Evolutionary conservation across 140 eudicot species (phyloP).

Genomic region (Oenanthe javanica): DNA sequence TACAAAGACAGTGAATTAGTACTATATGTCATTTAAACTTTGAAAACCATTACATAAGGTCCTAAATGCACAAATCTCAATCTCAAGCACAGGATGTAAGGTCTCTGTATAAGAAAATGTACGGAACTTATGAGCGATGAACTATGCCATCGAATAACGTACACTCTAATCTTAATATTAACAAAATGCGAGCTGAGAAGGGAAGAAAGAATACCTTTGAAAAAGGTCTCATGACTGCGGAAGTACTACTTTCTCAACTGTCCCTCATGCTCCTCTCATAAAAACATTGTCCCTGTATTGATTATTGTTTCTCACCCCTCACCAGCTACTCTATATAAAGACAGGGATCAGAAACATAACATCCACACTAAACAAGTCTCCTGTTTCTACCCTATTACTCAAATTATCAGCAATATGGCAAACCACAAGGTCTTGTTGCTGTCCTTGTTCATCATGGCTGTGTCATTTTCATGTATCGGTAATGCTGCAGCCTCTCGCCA

Average conservation of each 20-base stretch:
- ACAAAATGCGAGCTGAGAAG: not conserved
- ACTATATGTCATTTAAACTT: not conserved
- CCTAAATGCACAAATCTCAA: not conserved
- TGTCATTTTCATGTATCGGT: not conserved
- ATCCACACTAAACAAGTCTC: not conserved
- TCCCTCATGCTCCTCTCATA: constrained; percentile 5
- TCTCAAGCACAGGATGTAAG: not conserved
- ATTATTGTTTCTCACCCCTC: not conserved
- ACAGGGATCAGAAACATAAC: not conserved
- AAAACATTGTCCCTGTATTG: not conserved
- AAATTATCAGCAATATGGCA: not conserved
- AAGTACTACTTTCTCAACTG: constrained; percentile 6
- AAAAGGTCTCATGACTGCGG: not conserved
- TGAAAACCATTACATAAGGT: not conserved
- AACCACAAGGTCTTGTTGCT: not conserved
- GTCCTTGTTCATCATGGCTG: not conserved
- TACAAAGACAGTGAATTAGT: not conserved
- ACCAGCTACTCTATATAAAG: not conserved
- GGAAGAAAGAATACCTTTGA: not conserved
- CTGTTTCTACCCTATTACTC: not conserved
- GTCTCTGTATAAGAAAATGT: not conserved
- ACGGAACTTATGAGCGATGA: not conserved
- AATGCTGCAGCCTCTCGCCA: constrained; percentile 4
- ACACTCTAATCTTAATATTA: not conserved
- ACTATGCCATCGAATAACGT: not conserved